These are phyloP conservation scores for Serendipita sp. DNA, from an alignment of 768 basidiomycete species.

Conservation along the genomic window DNA sequence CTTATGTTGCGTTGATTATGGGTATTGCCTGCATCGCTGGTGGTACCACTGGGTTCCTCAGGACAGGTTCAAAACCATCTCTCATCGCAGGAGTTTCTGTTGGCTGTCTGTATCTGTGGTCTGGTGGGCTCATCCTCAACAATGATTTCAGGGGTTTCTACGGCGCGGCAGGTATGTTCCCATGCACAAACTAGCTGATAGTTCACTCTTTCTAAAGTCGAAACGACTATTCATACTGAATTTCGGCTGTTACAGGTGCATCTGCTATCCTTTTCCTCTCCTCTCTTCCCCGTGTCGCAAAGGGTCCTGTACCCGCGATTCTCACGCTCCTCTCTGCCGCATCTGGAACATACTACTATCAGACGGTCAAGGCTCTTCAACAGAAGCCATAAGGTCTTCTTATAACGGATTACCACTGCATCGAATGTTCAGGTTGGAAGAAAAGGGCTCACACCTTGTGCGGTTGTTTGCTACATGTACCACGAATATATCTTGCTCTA, in stretches of 20 bases:
- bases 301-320: conserved; percentile 56
- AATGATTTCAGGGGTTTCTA: conserved; percentile 62
- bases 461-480: too few species aligned
- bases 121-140: conserved; percentile 57
- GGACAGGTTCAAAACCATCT: conserved; percentile 65
- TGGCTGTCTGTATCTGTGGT: conserved; percentile 63
- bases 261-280: conserved; percentile 60
- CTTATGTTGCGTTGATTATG: conserved; percentile 65
- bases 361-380: not conserved
- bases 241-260: conserved; percentile 49
- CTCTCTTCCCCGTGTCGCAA: conserved; percentile 51
- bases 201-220: not conserved
- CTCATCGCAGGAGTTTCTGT: conserved; percentile 69
- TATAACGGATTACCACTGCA: too few species aligned
- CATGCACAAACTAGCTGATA: too few species aligned
- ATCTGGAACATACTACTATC: conserved; percentile 44
- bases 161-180: conserved; percentile 42
- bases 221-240: not conserved
- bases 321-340: conserved; percentile 45
- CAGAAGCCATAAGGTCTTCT: not conserved
- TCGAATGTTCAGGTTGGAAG: too few species aligned
- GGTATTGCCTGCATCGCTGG: conserved; percentile 62
- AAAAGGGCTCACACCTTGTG: too few species aligned
- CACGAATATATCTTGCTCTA: too few species aligned
- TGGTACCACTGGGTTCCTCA: conserved; percentile 53